These are phyloP conservation scores for Gentiana dahurica DNA, from an alignment of 257 asterid species.

Conservation along the genomic window DNA sequence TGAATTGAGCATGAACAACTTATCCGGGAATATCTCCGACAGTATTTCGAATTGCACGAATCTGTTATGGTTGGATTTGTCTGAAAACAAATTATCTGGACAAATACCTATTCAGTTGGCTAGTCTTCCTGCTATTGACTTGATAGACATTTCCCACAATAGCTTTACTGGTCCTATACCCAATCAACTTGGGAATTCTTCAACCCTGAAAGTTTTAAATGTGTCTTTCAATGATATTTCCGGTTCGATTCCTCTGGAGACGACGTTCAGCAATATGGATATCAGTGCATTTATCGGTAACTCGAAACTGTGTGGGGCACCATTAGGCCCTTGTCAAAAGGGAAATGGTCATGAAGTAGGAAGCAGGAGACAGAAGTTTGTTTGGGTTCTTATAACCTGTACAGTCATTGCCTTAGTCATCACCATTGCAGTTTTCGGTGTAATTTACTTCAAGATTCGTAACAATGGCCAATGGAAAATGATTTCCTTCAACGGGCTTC, in stretches of 20 bases:
- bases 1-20: conserved; percentile 61
- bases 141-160: conserved; percentile 57
- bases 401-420: conserved; percentile 48
- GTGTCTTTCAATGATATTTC: conserved; percentile 80
- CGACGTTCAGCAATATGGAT: conserved; percentile 44
- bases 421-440: conserved; percentile 37
- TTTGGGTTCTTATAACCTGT: conserved; percentile 76
- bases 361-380: conserved; percentile 59
- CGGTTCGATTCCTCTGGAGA: conserved; percentile 59
- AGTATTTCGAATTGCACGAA: conserved; percentile 54
- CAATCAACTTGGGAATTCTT: conserved; percentile 31
- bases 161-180: conserved; percentile 57
- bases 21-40: conserved; percentile 56
- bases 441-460: conserved; percentile 42
- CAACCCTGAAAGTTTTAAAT: conserved; percentile 50
- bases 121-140: conserved; percentile 37
- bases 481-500: conserved; percentile 61
- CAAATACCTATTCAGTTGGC: conserved; percentile 51
- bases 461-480: conserved; percentile 54
- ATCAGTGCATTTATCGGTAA: conserved; percentile 70
- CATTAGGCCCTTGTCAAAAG: conserved; percentile 38
- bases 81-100: conserved; percentile 62
- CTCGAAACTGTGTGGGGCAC: conserved; percentile 73
- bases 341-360: conserved; percentile 53
- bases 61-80: conserved; percentile 52